Conservation (phyloP, 352 stramenopile genomes). For the Globisporangium alternatum region DNA sequence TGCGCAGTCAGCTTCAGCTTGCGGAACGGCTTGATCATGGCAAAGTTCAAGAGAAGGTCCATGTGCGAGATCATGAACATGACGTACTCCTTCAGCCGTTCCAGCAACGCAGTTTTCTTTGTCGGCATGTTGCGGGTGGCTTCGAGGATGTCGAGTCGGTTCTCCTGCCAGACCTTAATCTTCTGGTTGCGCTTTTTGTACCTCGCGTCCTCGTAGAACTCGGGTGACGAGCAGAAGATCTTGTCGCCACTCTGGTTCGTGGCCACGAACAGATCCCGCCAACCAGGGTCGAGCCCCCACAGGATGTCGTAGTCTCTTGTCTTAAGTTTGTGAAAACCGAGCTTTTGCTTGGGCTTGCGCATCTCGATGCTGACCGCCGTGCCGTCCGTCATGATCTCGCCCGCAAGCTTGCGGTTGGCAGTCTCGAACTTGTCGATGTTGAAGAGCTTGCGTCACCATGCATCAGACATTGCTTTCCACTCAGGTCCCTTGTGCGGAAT, state of each 20-base stretch:
- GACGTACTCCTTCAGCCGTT: conserved; percentile 5
- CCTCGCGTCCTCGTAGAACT: conserved; percentile 17
- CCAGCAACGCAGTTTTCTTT: conserved; percentile 17
- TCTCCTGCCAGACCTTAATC: conserved; percentile 13
- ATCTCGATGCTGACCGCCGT: conserved; percentile 18
- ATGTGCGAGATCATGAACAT: conserved; percentile 13
- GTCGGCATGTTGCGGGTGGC: conserved; percentile 16
- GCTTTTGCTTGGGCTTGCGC: conserved; percentile 19
- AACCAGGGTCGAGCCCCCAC: conserved; percentile 20
- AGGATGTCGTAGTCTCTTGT: conserved; percentile 5
- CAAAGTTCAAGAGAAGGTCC: conserved; percentile 13
- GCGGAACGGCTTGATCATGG: conserved; percentile 19
- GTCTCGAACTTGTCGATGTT: conserved; percentile 20
- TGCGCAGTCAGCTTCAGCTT: conserved; percentile 1
- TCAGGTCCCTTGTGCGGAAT: background rate
- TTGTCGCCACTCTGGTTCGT: conserved; percentile 16
- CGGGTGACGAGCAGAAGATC: conserved; percentile 4
- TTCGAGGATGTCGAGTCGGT: background rate
- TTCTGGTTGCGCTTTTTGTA: conserved; percentile 18
- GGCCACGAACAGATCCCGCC: conserved; percentile 15
- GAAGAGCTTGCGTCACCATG: conserved; percentile 12
- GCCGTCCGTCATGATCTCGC: conserved; percentile 18
- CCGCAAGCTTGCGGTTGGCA: conserved; percentile 1
- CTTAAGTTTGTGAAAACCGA: background rate
- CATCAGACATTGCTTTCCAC: background rate